Evolutionary conservation across 1,139 yeast species (phyloP), one percentile per base, ranked within the genome.

Genomic region (Saccharomyces hybrid): DNA sequence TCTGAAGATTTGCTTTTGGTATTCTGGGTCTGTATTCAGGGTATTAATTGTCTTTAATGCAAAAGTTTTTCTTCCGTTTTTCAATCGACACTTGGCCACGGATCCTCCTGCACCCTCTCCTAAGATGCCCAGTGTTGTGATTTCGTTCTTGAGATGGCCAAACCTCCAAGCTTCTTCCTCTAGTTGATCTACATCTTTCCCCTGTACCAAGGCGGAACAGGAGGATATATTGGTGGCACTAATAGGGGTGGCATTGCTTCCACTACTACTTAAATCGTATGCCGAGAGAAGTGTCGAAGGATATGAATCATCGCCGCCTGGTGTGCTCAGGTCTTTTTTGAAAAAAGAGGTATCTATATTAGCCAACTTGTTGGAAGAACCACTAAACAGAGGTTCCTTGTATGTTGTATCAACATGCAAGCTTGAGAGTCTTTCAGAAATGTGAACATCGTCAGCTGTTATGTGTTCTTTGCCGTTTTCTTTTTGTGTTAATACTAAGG

Each of bases 71-170:
- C 68, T 61, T 7, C 83, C 82, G 46, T 75, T 68, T 55, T 73
- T 73, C 49, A 85, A 73, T 59, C 73, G 74, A 69, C 98, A 91
- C 66, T 88, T 82, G 25, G 85, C 79, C 6, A 93, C 99, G 23
- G 88, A 79, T 1, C 98, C 99, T 7, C 97, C 96, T 48, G 87
- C 86, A 16, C 99, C 99, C 73, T 93, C 98, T 16, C 99, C 99
- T 20, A 93, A 71, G 46, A 81, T 77, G 31, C 83, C 83, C 46
- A 90, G 62, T 52, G 84, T 86, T 4, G 77, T 73, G 50, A 88
- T 85, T 44, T 78, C 77, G 47, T 79, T 80, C 32, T 75, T 72
- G 56, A 81, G 76, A 32, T 88, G 86, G 3, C 85, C 75, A 11
- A 70, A 63, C 59, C 81, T 80, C 97, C 98, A 91, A 56, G 85